Percentiles rank a stretch among this genome's conserved stretches.
phyloP scores from a whole-genome alignment of 345 rosid species.

The Eucalyptus paniculata region DNA sequence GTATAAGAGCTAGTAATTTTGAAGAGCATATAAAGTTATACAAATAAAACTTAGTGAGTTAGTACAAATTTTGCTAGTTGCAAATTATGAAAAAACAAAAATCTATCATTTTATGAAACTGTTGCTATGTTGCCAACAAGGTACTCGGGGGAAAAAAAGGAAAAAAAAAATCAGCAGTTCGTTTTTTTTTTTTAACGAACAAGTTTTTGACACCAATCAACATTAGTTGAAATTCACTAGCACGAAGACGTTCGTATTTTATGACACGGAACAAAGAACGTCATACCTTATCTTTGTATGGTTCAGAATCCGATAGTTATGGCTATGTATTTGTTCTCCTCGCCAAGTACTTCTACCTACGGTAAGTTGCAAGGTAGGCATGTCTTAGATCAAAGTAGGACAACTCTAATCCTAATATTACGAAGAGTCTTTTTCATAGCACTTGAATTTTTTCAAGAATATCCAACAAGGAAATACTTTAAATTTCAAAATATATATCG shows the following conservation, averaged over 20 bases:
- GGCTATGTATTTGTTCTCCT: constrained; percentile 8
- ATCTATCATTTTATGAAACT: neutral
- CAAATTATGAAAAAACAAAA: neutral
- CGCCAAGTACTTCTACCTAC: neutral
- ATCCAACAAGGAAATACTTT: neutral
- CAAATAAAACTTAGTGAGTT: neutral
- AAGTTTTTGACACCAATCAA: neutral
- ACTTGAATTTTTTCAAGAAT: neutral
- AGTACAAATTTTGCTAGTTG: neutral
- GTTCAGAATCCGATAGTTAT: neutral
- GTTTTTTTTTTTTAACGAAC: neutral
- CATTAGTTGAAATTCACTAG: neutral
- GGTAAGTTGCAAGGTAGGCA: neutral
- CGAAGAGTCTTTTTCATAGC: neutral
- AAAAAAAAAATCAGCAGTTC: neutral
- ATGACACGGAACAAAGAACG: neutral
- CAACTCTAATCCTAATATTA: neutral
- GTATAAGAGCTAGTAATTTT: neutral
- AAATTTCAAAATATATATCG: neutral
- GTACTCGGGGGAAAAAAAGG: neutral
- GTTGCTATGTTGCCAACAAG: neutral
- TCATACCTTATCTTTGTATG: neutral
- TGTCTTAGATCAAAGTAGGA: neutral
- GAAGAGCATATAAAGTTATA: neutral
- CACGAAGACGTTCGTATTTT: neutral